These are phyloP conservation scores for Penicillium palitans DNA, from an alignment of 2,329 filamentous ascomycete genomes.

Conservation along the genomic window DNA sequence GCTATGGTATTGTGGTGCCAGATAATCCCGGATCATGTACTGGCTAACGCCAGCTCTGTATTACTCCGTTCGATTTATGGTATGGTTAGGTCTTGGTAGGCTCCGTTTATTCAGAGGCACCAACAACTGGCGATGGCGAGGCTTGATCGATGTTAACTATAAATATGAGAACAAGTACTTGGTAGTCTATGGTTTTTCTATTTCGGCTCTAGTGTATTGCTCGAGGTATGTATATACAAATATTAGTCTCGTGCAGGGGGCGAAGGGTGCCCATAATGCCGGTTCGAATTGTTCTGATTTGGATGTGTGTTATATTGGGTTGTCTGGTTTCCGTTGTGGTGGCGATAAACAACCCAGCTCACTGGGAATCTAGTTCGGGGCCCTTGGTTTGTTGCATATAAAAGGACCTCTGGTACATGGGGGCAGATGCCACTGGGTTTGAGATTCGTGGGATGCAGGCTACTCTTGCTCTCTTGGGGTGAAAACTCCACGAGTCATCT, in stretches of 20 bases:
- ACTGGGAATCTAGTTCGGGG: rapidly evolving
- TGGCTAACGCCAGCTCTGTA: neutral
- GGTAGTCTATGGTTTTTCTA: neutral
- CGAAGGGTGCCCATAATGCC: no score
- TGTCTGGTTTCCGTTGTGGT: no score
- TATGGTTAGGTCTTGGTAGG: neutral
- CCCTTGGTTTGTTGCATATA: neutral
- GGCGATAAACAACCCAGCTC: neutral
- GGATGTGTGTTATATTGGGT: neutral
- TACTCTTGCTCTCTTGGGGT: neutral
- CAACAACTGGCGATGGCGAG: neutral
- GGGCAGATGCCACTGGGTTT: neutral
- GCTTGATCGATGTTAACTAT: neutral
- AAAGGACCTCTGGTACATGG: rapidly evolving
- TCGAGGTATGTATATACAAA: neutral
- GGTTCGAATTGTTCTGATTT: neutral
- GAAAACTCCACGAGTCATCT: neutral
- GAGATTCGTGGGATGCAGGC: neutral
- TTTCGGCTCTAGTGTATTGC: neutral
- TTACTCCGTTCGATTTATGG: neutral
- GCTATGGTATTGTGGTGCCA: no score
- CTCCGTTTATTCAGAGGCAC: neutral
- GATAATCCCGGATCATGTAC: no score
- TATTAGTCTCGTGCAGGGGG: neutral
- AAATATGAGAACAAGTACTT: neutral